These are phyloP conservation scores for Stentor roeselii DNA, from an alignment of 73 alveolate genomes.

Conservation along the genomic window DNA sequence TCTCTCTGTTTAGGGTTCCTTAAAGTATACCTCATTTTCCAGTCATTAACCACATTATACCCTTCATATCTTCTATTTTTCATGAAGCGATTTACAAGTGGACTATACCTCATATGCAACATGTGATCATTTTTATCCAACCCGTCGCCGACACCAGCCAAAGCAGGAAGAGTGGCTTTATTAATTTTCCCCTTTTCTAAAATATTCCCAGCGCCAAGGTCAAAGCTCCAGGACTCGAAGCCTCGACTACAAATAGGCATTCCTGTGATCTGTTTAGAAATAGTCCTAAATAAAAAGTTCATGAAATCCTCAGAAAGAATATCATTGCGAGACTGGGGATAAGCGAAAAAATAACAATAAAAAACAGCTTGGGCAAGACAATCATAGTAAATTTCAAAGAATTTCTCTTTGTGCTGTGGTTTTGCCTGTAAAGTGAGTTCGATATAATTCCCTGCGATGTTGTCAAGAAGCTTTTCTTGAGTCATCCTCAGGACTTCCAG, in stretches of 20 bases:
- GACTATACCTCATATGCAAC: conserved; percentile 60
- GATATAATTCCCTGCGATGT: conserved; percentile 57
- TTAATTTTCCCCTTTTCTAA: conserved; percentile 46
- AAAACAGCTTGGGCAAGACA: conserved; percentile 75
- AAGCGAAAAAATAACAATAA: conserved; percentile 75
- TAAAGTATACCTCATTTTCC: conserved; percentile 2
- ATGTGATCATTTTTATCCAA: conserved; percentile 1
- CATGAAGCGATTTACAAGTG: conserved; percentile 46
- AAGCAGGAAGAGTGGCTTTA: conserved; percentile 32
- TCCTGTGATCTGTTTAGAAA: conserved; percentile 73
- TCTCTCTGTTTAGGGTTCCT: conserved; percentile 23
- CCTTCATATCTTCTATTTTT: conserved; percentile 26
- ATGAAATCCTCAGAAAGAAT: conserved; percentile 46
- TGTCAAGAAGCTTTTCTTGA: conserved; percentile 52
- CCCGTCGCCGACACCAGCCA: conserved; percentile 27
- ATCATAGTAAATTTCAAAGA: conserved; percentile 67
- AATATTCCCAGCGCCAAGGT: conserved; percentile 73
- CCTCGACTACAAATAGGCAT: conserved; percentile 55
- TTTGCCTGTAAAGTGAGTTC: conserved; percentile 44
- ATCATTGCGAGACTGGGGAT: conserved; percentile 71
- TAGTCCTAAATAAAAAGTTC: conserved; percentile 23
- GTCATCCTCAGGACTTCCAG: too few relatives aligned
- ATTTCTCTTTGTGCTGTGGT: conserved; percentile 30
- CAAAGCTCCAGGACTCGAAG: conserved; percentile 75
- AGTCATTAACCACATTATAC: background rate